Evolutionary conservation across 1,139 yeast genomes (phyloP), one percentile per base, ranked within the genome.

Genomic region (Geotrichum macrosporum): DNA sequence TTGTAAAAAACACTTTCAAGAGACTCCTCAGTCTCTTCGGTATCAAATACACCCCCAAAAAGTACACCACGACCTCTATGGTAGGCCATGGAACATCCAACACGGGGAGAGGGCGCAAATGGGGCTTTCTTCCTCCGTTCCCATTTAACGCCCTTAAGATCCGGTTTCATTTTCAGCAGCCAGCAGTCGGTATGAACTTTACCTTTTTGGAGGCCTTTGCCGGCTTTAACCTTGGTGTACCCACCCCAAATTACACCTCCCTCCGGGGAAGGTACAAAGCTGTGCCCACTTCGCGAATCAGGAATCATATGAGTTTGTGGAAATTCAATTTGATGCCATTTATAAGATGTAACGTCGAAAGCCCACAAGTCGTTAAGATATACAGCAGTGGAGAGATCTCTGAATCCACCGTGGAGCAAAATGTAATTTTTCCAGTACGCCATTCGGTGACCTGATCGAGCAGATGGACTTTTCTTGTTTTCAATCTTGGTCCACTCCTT

Each of bases 41-140:
- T 84, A 66, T 92, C 98, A 61, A 78, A 89, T 12, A 92, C 98
- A 54, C 98, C 98, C 35, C 97, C 98, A 69, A 89, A 92, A 62
- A 89, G 62, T 13, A 92, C 77, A 50, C 97, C 97, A 71, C 97
- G 79, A 52, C 94, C 94, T 58, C 88, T 85, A 66, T 92, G 97
- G 59, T 76, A 75, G 2, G 80, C 89, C 79, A 92, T 78, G 3
- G 94, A 82, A 61, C 95, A 85, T 0, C 98, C 98, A n/a, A 86
- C 96, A 59, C 98, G 77, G 19, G 96, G 85, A 3, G 88, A 77
- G 3, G 96, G 96, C 47, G 81, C 87, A 61, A 81, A 83, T 1
- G 96, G 95, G 60, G 87, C 94, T 57, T 85, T 87, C 54, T 85
- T 78, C 56, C 95, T 76, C 61, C 96, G 75, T 64, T 92, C 97